Evolutionary conservation across 1,284 basidiomycete species (phyloP), one percentile per base, ranked within the genome.

Genomic region (Cerioporus squamosus): DNA sequence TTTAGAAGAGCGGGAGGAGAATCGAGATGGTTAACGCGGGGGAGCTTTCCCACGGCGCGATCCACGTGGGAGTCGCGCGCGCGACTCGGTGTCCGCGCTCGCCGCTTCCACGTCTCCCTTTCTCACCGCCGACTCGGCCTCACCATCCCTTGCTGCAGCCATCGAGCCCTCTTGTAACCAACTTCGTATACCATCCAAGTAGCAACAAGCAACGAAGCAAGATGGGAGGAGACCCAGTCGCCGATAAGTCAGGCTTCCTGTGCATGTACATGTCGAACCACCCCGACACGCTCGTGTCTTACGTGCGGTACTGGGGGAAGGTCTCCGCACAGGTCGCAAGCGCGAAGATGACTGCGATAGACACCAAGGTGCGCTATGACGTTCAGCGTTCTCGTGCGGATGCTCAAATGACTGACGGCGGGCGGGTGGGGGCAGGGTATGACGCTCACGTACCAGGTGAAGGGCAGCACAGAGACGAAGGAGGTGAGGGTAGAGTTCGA

Each of bases 261-360:
- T 84, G 84, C 72, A 89, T 86, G 83, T 93, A 93, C 77, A 93
- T 93, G 91, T 87, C 83, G 36, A 85, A 78, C 60, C 90, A 93
- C 68, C 88, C 88, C 1, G 90, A 93, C 69, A 92, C 90, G 0
- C 77, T 93, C 60, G 88, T 92, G 38, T 88, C 87, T 8, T 92
- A 90, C 65, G 88, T 87, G 42, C 88, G 86, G 63, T 83, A 88
- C 79, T 90, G 80, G 70, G 91, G 88, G 10, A 85, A 88, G 63
- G 79, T 91, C 14, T 67, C 76, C 31, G 81, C 83, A 38, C 73
- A 74, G 29, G 80, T 88, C 20, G 71, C 72, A 6, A 80, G 79
- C 18, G 88, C 89, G 14, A 78, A 84, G 69, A 88, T 91, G 87
- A 81, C 79, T 10, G 74, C 78, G 9, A 90, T 91, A 49, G 82